Evolutionary conservation across 140 eudicot genomes (phyloP).

Genomic region (Cichorium intybus): DNA sequence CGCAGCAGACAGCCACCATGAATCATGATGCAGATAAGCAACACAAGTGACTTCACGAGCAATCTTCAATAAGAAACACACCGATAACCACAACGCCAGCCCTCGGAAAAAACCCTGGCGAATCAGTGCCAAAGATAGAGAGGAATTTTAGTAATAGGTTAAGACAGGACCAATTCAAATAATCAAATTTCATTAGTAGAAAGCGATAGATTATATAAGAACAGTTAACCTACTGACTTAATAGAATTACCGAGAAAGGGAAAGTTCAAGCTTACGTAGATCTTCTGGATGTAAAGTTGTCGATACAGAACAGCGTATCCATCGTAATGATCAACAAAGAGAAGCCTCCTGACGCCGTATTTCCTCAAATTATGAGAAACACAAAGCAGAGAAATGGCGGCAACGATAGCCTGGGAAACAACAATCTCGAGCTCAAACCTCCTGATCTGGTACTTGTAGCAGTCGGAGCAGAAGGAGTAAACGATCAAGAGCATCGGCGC

Average conservation of each 20-base stretch:
- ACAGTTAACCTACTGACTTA: neutral
- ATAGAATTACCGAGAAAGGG: neutral
- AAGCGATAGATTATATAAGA: neutral
- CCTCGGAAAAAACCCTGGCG: conserved; percentile 53
- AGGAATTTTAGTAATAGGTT: neutral
- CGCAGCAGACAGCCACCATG: conserved; percentile 43
- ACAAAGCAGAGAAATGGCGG: conserved; percentile 57
- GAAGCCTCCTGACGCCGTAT: conserved; percentile 51
- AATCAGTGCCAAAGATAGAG: neutral
- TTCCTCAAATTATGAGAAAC: conserved; percentile 63
- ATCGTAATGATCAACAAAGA: conserved; percentile 50
- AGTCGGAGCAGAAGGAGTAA: conserved; percentile 42
- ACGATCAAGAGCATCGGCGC: conserved; percentile 36
- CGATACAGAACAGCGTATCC: conserved; percentile 38
- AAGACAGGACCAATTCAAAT: neutral
- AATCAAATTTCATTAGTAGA: too few relatives aligned
- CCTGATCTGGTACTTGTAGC: conserved; percentile 47
- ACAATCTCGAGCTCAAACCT: conserved; percentile 59
- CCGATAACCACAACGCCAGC: conserved; percentile 41
- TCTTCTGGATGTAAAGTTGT: conserved; percentile 42
- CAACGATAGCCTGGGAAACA: conserved; percentile 45
- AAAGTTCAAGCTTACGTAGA: conserved; percentile 33
- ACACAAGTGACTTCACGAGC: conserved; percentile 55
- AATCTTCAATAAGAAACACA: conserved; percentile 49
- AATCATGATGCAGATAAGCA: conserved; percentile 37